phyloP scores from a whole-genome alignment of 805 yeast species.

The Ogataea thermomethanolica region DNA sequence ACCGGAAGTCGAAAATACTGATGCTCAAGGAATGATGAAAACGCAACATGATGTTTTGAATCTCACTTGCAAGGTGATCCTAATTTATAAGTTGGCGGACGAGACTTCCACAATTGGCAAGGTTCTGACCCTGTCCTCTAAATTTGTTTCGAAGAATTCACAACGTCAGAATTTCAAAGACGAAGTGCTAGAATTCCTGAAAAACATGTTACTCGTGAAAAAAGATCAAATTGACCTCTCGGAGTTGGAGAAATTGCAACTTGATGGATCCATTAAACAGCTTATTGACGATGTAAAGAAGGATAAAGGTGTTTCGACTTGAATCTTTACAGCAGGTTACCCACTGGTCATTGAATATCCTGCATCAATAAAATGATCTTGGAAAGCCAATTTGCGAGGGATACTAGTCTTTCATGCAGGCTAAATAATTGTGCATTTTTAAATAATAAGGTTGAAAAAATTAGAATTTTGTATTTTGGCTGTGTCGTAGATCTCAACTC shows the following conservation, averaged over 20 bases:
- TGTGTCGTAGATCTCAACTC: slow-evolving; percentile 1
- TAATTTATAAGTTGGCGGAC: slow-evolving; percentile 30
- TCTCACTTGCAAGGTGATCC: slow-evolving; percentile 55
- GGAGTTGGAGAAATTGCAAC: slow-evolving; percentile 21
- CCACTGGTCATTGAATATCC: neutral
- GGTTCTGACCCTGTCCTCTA: slow-evolving; percentile 27
- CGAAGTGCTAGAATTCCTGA: slow-evolving; percentile 32
- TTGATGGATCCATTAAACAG: slow-evolving; percentile 25
- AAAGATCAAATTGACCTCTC: slow-evolving; percentile 25
- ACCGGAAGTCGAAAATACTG: slow-evolving; percentile 60
- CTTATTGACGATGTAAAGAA: slow-evolving; percentile 17
- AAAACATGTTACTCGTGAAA: slow-evolving; percentile 32
- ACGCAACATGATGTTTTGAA: slow-evolving; percentile 68
- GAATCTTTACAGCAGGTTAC: neutral
- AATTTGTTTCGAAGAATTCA: slow-evolving; percentile 23
- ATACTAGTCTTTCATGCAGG: no score
- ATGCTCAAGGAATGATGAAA: slow-evolving; percentile 55
- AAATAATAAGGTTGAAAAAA: neutral
- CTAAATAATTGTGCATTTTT: no score
- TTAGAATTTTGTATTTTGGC: slow-evolving; percentile 3
- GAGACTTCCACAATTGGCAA: slow-evolving; percentile 26
- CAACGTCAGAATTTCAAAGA: slow-evolving; percentile 28
- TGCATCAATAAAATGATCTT: no score
- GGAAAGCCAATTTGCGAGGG: no score
- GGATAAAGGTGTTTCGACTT: neutral